Evolutionary conservation across 805 yeast species (phyloP).

Genomic region (Sugiyamaella lignohabitans): DNA sequence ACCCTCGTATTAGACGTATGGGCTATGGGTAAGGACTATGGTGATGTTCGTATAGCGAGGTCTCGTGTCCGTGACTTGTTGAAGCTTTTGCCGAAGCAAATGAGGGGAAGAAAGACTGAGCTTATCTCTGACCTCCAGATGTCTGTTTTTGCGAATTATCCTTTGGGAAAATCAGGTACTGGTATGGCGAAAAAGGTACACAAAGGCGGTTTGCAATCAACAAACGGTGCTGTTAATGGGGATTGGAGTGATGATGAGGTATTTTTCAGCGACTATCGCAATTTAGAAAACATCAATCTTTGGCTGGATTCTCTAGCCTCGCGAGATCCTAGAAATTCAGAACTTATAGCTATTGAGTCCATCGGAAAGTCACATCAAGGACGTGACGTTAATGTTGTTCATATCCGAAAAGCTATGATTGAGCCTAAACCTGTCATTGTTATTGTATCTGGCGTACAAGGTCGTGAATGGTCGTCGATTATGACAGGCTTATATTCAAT

Average conservation of each 20-base stretch:
- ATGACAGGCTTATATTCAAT: slow-evolving; percentile 59
- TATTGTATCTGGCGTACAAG: slow-evolving; percentile 79
- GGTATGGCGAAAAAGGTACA: background rate
- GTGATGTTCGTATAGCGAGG: slow-evolving; percentile 22
- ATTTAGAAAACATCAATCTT: slow-evolving; percentile 57
- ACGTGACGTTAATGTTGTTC: slow-evolving; percentile 60
- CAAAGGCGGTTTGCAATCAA: background rate
- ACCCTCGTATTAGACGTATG: slow-evolving; percentile 25
- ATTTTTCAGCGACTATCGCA: slow-evolving; percentile 66
- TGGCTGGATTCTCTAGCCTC: slow-evolving; percentile 58
- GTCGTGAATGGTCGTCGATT: slow-evolving; percentile 83
- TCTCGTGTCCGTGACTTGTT: slow-evolving; percentile 19
- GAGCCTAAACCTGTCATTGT: slow-evolving; percentile 52
- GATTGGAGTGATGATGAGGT: slow-evolving; percentile 21
- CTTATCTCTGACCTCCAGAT: slow-evolving; percentile 26
- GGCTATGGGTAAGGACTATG: slow-evolving; percentile 17
- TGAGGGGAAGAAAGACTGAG: slow-evolving; percentile 17
- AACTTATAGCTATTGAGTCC: slow-evolving; percentile 50
- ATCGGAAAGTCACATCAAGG: slow-evolving; percentile 76
- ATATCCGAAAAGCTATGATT: slow-evolving; percentile 38
- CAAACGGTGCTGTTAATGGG: background rate
- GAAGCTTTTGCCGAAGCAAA: slow-evolving; percentile 19
- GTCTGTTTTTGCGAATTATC: slow-evolving; percentile 23
- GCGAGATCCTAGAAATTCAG: slow-evolving; percentile 44
- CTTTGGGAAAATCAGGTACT: no score